These are phyloP conservation scores for Sporisorium iseilematis-ciliati DNA, from an alignment of 1,284 basidiomycete genomes.

Conservation along the genomic window DNA sequence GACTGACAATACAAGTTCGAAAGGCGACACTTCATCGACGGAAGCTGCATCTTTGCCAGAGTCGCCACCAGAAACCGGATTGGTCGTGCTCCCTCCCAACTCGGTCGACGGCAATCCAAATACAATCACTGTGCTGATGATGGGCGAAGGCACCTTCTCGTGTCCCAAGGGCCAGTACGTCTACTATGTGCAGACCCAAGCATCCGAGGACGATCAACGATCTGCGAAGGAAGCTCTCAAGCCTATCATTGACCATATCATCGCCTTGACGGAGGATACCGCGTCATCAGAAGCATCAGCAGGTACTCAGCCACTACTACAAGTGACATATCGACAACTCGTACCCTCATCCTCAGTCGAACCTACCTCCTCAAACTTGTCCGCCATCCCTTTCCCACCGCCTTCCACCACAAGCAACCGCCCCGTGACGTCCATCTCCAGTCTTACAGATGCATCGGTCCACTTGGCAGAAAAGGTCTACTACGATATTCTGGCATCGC, in stretches of 20 bases:
- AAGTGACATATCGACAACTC: slow-evolving; percentile 39
- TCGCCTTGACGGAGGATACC: slow-evolving; percentile 6
- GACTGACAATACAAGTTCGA: background rate
- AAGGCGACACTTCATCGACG: background rate
- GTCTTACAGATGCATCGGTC: slow-evolving; percentile 33
- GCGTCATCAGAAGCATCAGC: background rate
- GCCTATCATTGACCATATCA: slow-evolving; percentile 29
- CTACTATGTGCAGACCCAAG: slow-evolving; percentile 48
- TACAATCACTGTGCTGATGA: slow-evolving; percentile 76
- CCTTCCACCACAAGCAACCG: background rate
- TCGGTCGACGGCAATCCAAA: slow-evolving; percentile 34
- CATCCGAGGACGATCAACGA: background rate
- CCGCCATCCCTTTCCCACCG: slow-evolving; percentile 34
- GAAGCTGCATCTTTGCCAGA: background rate
- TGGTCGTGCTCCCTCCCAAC: slow-evolving; percentile 85
- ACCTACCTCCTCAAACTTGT: background rate
- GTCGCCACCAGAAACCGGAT: slow-evolving; percentile 75
- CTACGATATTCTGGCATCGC: slow-evolving; percentile 69
- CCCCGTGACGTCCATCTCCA: slow-evolving; percentile 30
- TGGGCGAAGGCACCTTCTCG: slow-evolving; percentile 86
- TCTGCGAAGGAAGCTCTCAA: slow-evolving; percentile 15
- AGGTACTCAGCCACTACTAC: slow-evolving; percentile 19
- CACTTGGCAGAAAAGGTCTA: slow-evolving; percentile 26
- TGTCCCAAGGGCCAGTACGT: slow-evolving; percentile 77
- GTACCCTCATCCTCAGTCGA: background rate